These are phyloP conservation scores for Backusella luteola DNA, from an alignment of 192 early-diverging fungal species.

Conservation along the genomic window DNA sequence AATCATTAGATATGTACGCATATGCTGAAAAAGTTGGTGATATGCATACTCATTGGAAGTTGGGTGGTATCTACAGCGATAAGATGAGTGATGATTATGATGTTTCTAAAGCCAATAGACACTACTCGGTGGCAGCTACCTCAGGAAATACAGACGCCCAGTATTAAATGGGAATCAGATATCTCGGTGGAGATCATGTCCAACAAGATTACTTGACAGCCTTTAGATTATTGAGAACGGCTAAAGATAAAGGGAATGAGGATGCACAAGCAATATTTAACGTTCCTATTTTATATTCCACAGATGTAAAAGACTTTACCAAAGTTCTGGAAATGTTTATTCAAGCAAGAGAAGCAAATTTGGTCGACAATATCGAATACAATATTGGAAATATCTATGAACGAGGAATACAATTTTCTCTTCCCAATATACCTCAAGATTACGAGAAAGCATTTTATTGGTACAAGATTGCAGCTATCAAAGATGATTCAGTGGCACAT, in stretches of 20 bases:
- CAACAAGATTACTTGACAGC: not conserved
- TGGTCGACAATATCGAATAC: not conserved
- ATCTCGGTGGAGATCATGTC: not conserved
- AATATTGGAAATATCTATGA: not conserved
- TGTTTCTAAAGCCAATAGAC: not conserved
- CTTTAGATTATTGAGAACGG: not conserved
- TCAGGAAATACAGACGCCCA: not conserved
- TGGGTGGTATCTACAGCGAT: not conserved
- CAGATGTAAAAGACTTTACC: not conserved
- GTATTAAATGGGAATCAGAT: not conserved
- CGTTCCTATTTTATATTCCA: not conserved
- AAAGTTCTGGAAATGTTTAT: not conserved
- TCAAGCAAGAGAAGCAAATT: not conserved
- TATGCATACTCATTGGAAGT: not conserved
- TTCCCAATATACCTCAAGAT: not conserved
- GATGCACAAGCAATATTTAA: not conserved
- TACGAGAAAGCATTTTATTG: not conserved
- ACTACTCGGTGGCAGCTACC: not conserved
- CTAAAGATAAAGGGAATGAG: not conserved
- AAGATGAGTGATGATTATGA: not conserved
- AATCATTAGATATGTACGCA: not conserved
- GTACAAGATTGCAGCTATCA: not conserved
- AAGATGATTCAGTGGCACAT: not conserved
- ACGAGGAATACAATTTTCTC: not conserved
- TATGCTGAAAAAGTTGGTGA: not conserved